phyloP scores from a whole-genome alignment of 441 rosid genomes.

The Manihot esculenta region DNA sequence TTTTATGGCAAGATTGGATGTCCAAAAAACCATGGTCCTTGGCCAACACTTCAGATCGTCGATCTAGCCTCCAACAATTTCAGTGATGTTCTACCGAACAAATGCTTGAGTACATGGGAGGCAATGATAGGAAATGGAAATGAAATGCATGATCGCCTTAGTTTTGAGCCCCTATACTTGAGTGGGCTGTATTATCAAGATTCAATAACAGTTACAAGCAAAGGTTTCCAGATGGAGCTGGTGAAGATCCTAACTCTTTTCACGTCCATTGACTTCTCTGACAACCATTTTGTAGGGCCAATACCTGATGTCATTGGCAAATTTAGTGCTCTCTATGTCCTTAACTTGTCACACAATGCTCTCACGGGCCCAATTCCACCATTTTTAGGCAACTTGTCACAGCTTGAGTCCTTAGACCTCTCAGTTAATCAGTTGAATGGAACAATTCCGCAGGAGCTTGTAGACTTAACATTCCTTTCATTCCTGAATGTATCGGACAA shows the following conservation, averaged over 20 bases:
- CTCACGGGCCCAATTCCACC: conserved; percentile 11
- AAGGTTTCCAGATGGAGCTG: conserved; percentile 44
- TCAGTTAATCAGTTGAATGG: conserved; percentile 5
- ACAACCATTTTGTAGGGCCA: conserved; percentile 9
- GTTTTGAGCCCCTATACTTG: neutral
- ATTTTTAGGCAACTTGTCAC: conserved; percentile 1
- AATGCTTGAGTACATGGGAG: conserved; percentile 25
- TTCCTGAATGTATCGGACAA: conserved; percentile 19
- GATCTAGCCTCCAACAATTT: conserved; percentile 57
- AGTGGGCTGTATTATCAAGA: conserved; percentile 32
- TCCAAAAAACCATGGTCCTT: conserved; percentile 14
- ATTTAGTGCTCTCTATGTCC: conserved; percentile 8
- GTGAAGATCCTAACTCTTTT: conserved; percentile 47
- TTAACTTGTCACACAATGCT: conserved; percentile 21
- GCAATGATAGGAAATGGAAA: conserved; percentile 18
- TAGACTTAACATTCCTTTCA: conserved; percentile 8
- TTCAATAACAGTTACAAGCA: conserved; percentile 43
- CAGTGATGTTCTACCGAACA: conserved; percentile 5
- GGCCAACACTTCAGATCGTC: conserved; percentile 60
- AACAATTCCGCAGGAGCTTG: conserved; percentile 14
- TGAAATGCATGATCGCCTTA: conserved; percentile 6
- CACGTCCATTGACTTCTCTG: conserved; percentile 30
- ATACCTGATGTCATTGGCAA: conserved; percentile 14
- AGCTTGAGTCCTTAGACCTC: conserved; percentile 20
- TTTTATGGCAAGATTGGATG: conserved; percentile 46